These are phyloP conservation scores for Agroathelia rolfsii DNA, from an alignment of 1,284 basidiomycete species.

Conservation along the genomic window DNA sequence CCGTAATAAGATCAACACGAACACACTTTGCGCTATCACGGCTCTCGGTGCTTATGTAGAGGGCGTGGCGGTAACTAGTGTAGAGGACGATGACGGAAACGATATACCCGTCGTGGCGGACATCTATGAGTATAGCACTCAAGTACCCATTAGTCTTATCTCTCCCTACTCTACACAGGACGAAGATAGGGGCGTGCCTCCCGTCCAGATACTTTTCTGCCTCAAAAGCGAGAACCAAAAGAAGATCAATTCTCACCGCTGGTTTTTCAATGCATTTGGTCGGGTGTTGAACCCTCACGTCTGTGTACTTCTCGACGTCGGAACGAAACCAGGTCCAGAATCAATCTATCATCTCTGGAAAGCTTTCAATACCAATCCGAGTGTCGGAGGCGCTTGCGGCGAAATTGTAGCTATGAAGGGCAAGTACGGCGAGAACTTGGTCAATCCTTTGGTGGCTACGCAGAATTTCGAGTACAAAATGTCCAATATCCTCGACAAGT, in stretches of 20 bases:
- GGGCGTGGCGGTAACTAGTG: constrained; percentile 59
- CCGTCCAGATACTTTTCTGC: constrained; percentile 91
- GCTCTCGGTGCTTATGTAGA: constrained; percentile 83
- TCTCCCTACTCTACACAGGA: constrained; percentile 33
- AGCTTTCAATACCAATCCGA: constrained; percentile 91
- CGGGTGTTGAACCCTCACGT: constrained; percentile 79
- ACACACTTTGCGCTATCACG: constrained; percentile 80
- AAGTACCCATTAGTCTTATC: constrained; percentile 41
- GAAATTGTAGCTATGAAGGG: constrained; percentile 92
- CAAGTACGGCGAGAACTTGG: constrained; percentile 63
- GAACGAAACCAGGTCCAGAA: constrained; percentile 84
- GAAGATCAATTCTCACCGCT: constrained; percentile 91
- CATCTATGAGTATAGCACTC: constrained; percentile 91
- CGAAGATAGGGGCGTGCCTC: constrained; percentile 71
- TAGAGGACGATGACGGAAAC: constrained; percentile 79
- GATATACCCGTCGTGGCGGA: constrained; percentile 83
- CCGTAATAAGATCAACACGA: constrained; percentile 75
- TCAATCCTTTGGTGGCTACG: constrained; percentile 83
- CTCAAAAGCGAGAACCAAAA: constrained; percentile 90
- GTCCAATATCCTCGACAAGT: constrained; percentile 88
- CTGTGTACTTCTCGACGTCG: constrained; percentile 90
- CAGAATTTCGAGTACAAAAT: constrained; percentile 98
- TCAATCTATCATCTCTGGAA: constrained; percentile 97
- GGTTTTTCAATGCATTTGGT: constrained; percentile 87
- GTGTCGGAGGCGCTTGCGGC: constrained; percentile 94